Conservation (phyloP, 2,329 filamentous ascomycete species). For the Colletotrichum spinosum region DNA sequence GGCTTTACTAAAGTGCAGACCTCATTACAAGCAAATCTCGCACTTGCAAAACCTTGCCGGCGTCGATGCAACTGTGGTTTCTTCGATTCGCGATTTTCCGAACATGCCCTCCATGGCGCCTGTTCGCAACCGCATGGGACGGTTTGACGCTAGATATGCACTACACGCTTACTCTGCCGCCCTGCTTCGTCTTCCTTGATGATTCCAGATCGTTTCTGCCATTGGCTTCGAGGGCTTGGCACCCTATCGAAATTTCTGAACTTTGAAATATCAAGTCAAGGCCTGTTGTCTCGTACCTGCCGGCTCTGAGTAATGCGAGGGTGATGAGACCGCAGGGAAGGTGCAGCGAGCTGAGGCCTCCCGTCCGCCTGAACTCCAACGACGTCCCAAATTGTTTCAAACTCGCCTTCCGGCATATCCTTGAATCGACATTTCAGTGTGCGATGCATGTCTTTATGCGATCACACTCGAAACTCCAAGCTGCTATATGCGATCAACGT, state of each 20-base stretch:
- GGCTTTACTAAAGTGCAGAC: not conserved
- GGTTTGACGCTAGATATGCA: conserved; percentile 26
- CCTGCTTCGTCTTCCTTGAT: too few species aligned
- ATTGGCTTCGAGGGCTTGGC: too few species aligned
- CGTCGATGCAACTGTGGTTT: not conserved
- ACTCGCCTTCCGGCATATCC: not conserved
- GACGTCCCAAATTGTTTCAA: not conserved
- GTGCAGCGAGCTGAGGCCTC: not conserved
- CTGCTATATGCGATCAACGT: too few species aligned
- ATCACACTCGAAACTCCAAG: too few species aligned
- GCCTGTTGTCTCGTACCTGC: not conserved
- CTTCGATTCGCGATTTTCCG: conserved; percentile 10
- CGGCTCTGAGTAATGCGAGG: not conserved
- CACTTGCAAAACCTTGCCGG: conserved; percentile 15
- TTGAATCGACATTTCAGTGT: not conserved
- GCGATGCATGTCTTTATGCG: not conserved
- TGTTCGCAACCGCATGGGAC: conserved; percentile 28
- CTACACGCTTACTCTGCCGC: conserved; percentile 14
- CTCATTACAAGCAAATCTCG: not conserved
- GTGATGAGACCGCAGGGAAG: not conserved
- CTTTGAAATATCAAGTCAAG: not conserved
- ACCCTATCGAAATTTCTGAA: not conserved
- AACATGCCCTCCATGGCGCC: conserved; percentile 22
- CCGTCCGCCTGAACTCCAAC: not conserved
- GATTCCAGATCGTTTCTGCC: too few species aligned